phyloP scores from a whole-genome alignment of 352 stramenopile species.

The Phytophthora boehmeriae region DNA sequence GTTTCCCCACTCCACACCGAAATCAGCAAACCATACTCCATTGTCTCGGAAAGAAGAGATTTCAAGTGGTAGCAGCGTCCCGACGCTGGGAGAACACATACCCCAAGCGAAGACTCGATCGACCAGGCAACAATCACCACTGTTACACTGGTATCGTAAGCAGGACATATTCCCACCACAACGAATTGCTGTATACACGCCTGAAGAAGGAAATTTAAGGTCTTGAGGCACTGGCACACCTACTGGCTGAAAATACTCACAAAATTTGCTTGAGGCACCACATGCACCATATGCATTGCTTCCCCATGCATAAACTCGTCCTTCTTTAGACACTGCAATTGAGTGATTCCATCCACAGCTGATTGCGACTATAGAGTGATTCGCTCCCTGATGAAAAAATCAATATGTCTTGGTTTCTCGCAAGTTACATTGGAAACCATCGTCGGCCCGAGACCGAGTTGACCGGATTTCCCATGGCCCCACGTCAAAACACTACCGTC shows the following conservation, averaged over 20 bases:
- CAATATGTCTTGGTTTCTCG: slow-evolving; percentile 21
- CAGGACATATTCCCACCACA: slow-evolving; percentile 36
- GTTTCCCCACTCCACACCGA: slow-evolving; percentile 1
- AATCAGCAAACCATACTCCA: slow-evolving; percentile 4
- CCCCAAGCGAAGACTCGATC: slow-evolving; percentile 31
- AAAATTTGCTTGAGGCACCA: slow-evolving; percentile 50
- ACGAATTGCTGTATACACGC: slow-evolving; percentile 2
- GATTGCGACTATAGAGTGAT: slow-evolving; percentile 24
- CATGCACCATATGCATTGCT: slow-evolving; percentile 45
- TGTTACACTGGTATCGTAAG: slow-evolving; percentile 4
- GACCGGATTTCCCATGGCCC: slow-evolving; percentile 34
- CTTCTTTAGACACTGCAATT: slow-evolving; percentile 29
- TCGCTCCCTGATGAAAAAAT: slow-evolving; percentile 29
- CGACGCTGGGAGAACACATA: slow-evolving; percentile 13
- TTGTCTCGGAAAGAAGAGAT: slow-evolving; percentile 3
- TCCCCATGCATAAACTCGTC: slow-evolving; percentile 41
- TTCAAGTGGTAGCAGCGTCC: slow-evolving; percentile 19
- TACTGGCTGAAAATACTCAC: slow-evolving; percentile 47
- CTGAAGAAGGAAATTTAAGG: background rate
- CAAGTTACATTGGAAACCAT: slow-evolving; percentile 13
- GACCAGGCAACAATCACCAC: slow-evolving; percentile 1
- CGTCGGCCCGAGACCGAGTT: slow-evolving; percentile 41
- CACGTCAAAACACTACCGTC: slow-evolving; percentile 42
- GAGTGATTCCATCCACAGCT: slow-evolving; percentile 46
- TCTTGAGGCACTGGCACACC: slow-evolving; percentile 28